Evolutionary conservation across 257 asterid genomes (phyloP).

Genomic region (Jacaranda copaia): DNA sequence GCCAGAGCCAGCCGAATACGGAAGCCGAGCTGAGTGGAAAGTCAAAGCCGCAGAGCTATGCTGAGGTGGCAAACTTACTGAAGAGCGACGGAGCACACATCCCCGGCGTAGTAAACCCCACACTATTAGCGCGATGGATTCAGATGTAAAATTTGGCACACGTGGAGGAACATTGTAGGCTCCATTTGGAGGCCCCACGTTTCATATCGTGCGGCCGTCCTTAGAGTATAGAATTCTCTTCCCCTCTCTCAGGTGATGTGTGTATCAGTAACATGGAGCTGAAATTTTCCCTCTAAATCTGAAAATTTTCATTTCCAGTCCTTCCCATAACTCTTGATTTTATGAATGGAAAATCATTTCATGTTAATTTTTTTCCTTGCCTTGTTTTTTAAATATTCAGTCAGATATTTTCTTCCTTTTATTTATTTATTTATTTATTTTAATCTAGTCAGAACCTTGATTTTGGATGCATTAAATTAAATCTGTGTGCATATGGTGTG

Average conservation of each 20-base stretch:
- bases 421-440: no score
- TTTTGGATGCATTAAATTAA: background rate
- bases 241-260: constrained; percentile 11
- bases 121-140: constrained; percentile 57
- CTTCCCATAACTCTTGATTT: background rate
- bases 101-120: constrained; percentile 68
- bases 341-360: background rate
- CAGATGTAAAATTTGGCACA: constrained; percentile 22
- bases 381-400: background rate
- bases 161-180: constrained; percentile 27
- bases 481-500: background rate
- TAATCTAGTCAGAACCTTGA: background rate
- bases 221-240: constrained; percentile 3
- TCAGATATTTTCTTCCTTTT: background rate
- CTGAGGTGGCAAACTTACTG: constrained; percentile 60
- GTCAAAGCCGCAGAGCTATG: constrained; percentile 47
- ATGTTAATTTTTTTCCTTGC: background rate
- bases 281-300: background rate
- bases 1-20: background rate
- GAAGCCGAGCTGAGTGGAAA: constrained; percentile 39
- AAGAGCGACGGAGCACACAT: constrained; percentile 58
- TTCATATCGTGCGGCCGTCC: background rate
- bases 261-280: constrained; percentile 5
- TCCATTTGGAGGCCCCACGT: background rate
- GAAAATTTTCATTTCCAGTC: background rate